Base-by-base conservation (phyloP, 805 yeast genomes). In the Sugiyamaella americana region DNA sequence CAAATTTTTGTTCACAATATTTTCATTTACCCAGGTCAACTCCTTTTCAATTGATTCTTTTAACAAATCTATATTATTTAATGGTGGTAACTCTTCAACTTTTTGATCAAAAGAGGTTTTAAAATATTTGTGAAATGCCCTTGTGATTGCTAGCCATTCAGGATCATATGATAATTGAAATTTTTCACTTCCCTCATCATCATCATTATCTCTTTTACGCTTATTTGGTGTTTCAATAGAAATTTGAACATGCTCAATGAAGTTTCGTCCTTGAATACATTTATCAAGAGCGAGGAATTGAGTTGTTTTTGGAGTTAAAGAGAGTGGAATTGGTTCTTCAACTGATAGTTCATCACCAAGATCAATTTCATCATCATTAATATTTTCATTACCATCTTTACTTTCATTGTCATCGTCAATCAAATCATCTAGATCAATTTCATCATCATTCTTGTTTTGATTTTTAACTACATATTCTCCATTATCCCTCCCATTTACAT, bases 231-330 rank as follows among this genome's bases (percentile, higher is more conserved):
- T 23, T 37, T 16, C 46, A n/a, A 26, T 38, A 5, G 42, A 43
- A 11, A 84, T 63, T 0, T 72, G 69, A 13, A 79, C 20, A 3
- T 75, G 55, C 48, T 82, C 82, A 6, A 87, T 52, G 58, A 74
- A 86, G 20, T 67, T 58, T 19, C 95, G 68, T 16, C 72, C 65
- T 1, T 87, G 87, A 1, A 84, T 67, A 56, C 95, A 87, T 62
- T 91, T 91, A 60, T 89, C 97, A 22, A 91, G 69, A 0, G 98
- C 93, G 24, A 86, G 63, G 56, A 88, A 91, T 11, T 63, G 57
- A 2, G 83, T 78, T 21, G 51, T 17, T 13, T 5, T 5, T 11
- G 21, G 17, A 11, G 13, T 29, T n/a, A n/a, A n/a, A 29, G n/a
- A 11, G 34, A n/a, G 34, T 29, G 11, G 34, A 29, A n/a, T 11